Conservation (phyloP, 2,329 filamentous ascomycete species). For the Parastagonospora avenae region DNA sequence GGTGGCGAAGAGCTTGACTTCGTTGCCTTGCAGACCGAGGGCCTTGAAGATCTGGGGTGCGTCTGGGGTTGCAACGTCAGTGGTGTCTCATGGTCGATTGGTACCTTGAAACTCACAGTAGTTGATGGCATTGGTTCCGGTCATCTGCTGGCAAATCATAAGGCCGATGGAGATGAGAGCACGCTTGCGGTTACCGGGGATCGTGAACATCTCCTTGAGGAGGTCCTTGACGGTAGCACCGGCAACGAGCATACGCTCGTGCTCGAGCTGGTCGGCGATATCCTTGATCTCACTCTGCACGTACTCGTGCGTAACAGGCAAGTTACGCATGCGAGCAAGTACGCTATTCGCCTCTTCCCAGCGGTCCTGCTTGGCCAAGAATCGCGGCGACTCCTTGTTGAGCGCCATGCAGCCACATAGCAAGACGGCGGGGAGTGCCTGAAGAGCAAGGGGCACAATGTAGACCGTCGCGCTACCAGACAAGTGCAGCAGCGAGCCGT, state of each 20-base stretch:
- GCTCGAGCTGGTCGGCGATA: constrained; percentile 48
- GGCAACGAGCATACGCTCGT: constrained; percentile 64
- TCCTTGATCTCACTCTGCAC: constrained; percentile 45
- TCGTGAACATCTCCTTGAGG: constrained; percentile 52
- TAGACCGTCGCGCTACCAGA: constrained; percentile 58
- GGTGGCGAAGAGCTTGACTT: constrained; percentile 70
- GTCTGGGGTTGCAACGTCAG: constrained; percentile 35
- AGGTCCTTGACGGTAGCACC: constrained; percentile 52
- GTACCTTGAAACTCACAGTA: constrained; percentile 52
- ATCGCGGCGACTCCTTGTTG: constrained; percentile 70
- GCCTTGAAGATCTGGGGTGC: constrained; percentile 71
- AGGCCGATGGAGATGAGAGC: constrained; percentile 67
- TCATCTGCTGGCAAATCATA: constrained; percentile 75
- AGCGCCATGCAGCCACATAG: constrained; percentile 66
- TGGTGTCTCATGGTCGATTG: too few relatives aligned
- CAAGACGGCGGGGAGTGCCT: constrained; percentile 66
- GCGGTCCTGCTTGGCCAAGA: constrained; percentile 69
- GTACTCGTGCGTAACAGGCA: constrained; percentile 48
- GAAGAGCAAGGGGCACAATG: constrained; percentile 67
- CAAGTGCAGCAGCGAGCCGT: constrained; percentile 55
- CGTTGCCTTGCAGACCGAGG: constrained; percentile 64
- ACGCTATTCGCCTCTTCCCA: constrained; percentile 67
- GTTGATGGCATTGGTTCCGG: constrained; percentile 58
- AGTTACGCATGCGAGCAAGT: constrained; percentile 62
- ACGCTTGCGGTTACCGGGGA: constrained; percentile 62